Evolutionary conservation across 2,329 filamentous ascomycete genomes (phyloP), one percentile per base, ranked within the genome.

Genomic region (Helotiales sp.): DNA sequence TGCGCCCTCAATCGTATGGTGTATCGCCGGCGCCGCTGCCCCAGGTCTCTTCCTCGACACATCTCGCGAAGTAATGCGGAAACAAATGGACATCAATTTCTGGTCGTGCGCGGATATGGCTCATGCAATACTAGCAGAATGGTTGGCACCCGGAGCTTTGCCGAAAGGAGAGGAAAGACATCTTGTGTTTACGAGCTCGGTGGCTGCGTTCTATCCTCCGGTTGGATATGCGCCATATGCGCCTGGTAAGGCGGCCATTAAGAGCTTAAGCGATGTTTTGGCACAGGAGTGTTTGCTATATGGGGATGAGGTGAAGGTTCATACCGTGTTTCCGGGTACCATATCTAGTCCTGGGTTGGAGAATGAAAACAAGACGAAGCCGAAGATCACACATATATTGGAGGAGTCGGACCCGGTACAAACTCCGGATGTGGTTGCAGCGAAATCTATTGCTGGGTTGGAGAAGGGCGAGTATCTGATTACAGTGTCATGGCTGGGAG

Each of bases 81-180:
- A 81, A 63, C 91, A 96, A 72, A 96, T 96, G 91, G 91, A 96
- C 70, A 83, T 93, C 66, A 93, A 97, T 75, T 98, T 91, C 77
- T 96, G 88, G 81, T 90, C 91, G 49, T 86, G 87, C 29, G 88
- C 88, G 38, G 95, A 96, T 72, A 90, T 96, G 75, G 88, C 91
- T 34, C 91, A 96, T 71, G 86, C 90, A 19, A 85, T 89, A 17
- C 76, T 97, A 60, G 82, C 81, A 52, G 81, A 83, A 59, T 97
- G 93, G 93, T 82, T 92, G 44, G 74, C 76, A 3, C 78, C 79
- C 12, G 73, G 74, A 9, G 73, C n/a, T 1, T 29, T 15, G 8
- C 68, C 78, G 33, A 73, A 79, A 49, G 67, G 74, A 5, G 76
- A 81, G 61, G 79, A 87, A 9, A 84, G 88, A 54, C 93, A 98